These are phyloP conservation scores for Pholiota conissans DNA, from an alignment of 768 basidiomycete species.

Conservation along the genomic window DNA sequence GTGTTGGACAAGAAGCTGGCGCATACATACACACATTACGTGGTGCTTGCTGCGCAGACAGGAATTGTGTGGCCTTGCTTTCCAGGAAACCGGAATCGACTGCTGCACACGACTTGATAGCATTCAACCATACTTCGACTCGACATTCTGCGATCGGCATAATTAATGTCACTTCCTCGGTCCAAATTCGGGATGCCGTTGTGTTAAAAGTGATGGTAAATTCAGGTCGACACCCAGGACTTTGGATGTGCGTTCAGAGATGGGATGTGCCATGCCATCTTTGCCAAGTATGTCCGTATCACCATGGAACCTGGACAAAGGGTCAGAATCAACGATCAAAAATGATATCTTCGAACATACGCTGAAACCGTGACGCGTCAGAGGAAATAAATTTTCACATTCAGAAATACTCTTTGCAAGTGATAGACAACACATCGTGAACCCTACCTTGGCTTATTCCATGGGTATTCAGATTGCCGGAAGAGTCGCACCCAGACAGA, in stretches of 20 bases:
- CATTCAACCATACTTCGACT: not conserved
- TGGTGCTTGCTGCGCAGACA: not conserved
- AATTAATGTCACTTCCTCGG: not conserved
- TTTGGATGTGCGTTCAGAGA: not conserved
- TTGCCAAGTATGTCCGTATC: not conserved
- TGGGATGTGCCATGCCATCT: too few relatives aligned
- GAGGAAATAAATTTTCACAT: not conserved
- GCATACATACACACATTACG: not conserved
- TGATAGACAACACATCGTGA: constrained; percentile 8
- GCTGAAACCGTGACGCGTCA: not conserved
- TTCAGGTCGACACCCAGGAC: constrained; percentile 2
- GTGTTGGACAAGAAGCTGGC: not conserved
- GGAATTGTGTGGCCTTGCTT: not conserved
- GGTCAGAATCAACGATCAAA: not conserved
- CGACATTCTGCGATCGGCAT: not conserved
- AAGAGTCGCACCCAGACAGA: constrained; percentile 1
- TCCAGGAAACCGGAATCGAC: not conserved
- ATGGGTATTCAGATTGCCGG: constrained; percentile 15
- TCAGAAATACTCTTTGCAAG: constrained; percentile 9
- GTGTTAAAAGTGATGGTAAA: constrained; percentile 6
- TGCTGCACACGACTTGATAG: not conserved
- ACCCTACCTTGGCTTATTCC: constrained; percentile 7
- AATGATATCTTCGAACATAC: not conserved
- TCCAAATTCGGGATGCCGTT: not conserved
- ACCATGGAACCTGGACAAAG: not conserved